phyloP scores from a whole-genome alignment of 768 basidiomycete species.

The Hypholoma fasciculare region DNA sequence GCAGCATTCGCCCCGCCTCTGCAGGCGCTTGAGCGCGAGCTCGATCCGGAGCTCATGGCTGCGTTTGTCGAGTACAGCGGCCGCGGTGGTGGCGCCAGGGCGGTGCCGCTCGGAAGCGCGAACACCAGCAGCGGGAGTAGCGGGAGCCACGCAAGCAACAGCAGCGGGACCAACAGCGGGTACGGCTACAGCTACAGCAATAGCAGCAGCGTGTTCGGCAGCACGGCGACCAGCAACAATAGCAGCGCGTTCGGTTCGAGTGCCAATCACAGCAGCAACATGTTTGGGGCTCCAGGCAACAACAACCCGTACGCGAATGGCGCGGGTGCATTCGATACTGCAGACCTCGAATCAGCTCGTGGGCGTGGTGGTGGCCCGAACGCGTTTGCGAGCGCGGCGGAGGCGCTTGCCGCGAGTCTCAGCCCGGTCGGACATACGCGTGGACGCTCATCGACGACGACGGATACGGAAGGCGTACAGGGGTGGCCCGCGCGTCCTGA shows the following conservation, averaged over 20 bases:
- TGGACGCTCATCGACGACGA: not conserved
- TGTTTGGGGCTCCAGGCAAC: not conserved
- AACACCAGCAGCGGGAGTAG: not conserved
- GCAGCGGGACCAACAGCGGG: not conserved
- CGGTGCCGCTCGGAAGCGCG: not conserved
- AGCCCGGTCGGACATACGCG: too few species aligned
- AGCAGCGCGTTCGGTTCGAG: not conserved
- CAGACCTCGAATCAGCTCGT: not conserved
- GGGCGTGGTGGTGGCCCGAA: not conserved
- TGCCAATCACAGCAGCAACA: not conserved
- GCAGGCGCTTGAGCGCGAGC: slow-evolving; percentile 5
- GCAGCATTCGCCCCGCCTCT: not conserved
- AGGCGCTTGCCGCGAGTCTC: not conserved
- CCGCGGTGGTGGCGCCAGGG: not conserved
- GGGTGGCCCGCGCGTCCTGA: not conserved
- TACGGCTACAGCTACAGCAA: not conserved
- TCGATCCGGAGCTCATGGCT: slow-evolving; percentile 5
- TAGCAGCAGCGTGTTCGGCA: not conserved
- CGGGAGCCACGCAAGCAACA: not conserved
- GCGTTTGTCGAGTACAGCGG: slow-evolving; percentile 7
- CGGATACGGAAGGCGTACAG: not conserved
- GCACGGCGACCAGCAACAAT: not conserved
- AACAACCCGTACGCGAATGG: not conserved
- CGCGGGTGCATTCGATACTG: not conserved
- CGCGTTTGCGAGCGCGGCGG: not conserved